Base-by-base conservation (phyloP, 331 rosid species). In the Acacia pycnantha region DNA sequence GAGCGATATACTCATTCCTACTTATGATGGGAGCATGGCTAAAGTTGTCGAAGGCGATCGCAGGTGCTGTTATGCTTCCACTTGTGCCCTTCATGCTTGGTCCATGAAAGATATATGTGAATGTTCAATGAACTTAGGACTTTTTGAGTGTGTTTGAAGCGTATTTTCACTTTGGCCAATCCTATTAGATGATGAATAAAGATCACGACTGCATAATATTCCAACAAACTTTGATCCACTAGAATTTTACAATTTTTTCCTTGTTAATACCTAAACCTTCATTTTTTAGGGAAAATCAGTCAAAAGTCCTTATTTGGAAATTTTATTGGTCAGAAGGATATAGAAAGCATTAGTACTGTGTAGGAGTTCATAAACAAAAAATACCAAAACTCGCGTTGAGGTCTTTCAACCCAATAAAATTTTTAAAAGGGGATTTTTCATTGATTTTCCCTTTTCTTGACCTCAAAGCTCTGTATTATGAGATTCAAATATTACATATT, bases 11-110 rank as follows among this genome's bases (percentile, higher is more conserved):
- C 90, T 90, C 77, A 84, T 92, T 82, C 97, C 97, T 72, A 92
- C 97, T 37, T 90, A 90, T 82, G 94, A 92, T n/a, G 97, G 97
- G 77, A 92, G 90, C 91, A 92, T 92, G 97, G 97, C 94, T 59
- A 90, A 90, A 84, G 94, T 92, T 5, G 97, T 92, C 53, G 97
- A 90, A 88, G 97, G 97, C 84, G 92, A 92, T 84, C 93, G 97
- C 86, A 90, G 95, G 95, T 90, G 83, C 64, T 37, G 77, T 67
- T 71, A 26, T 46, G 81, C 33, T 77, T 21, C 51, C 70, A 77
- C 2, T 35, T 15, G 21, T 44, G 64, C 70, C 37, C 41, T 64
- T 70, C 12, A 16, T 59, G 65, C 51, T 27, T 41, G 35, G 26
- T 70, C 11, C 73, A 11, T 40, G 31, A 68, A n/a, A 21, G 16